Conservation (phyloP, 2,329 filamentous ascomycete species). For the Claviceps humidiphila region DNA sequence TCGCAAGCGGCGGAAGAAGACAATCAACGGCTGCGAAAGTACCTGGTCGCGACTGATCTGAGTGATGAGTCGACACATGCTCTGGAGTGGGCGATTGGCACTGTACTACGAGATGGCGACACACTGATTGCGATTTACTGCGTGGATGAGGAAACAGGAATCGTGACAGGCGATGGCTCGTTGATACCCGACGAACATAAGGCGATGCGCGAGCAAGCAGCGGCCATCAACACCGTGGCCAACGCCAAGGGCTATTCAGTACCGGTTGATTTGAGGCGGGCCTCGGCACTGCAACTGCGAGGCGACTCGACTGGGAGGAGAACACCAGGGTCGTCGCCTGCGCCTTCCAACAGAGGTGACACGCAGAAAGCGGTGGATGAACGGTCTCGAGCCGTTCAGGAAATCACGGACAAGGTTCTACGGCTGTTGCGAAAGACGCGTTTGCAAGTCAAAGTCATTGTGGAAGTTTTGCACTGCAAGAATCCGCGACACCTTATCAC, state of each 20-base stretch:
- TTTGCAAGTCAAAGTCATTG: constrained; percentile 81
- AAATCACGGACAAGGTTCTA: constrained; percentile 75
- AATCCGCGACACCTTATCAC: constrained; percentile 92
- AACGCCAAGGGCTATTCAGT: constrained; percentile 22
- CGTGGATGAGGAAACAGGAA: constrained; percentile 70
- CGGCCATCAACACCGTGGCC: constrained; percentile 53
- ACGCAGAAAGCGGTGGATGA: constrained; percentile 59
- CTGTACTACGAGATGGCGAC: constrained; percentile 84
- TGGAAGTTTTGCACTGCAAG: constrained; percentile 97
- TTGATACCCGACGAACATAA: constrained; percentile 59
- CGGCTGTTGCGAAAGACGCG: constrained; percentile 79
- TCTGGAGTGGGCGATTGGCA: constrained; percentile 94
- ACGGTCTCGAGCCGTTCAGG: constrained; percentile 64
- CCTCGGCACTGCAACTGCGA: constrained; percentile 15
- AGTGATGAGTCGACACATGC: constrained; percentile 92
- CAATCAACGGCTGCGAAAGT: constrained; percentile 68
- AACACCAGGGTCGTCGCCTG: constrained; percentile 32
- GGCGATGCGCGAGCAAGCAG: constrained; percentile 62
- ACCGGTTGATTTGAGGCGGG: constrained; percentile 19
- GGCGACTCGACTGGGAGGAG: constrained; percentile 16
- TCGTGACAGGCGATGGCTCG: constrained; percentile 33
- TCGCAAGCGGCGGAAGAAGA: constrained; percentile 68
- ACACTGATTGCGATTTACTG: constrained; percentile 89
- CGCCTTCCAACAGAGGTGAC: constrained; percentile 33
- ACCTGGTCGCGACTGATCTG: constrained; percentile 88